Percentiles rank a stretch among this genome's conserved stretches.
phyloP scores from a whole-genome alignment of 2,329 filamentous ascomycete genomes.

The Fusarium tricinctum region DNA sequence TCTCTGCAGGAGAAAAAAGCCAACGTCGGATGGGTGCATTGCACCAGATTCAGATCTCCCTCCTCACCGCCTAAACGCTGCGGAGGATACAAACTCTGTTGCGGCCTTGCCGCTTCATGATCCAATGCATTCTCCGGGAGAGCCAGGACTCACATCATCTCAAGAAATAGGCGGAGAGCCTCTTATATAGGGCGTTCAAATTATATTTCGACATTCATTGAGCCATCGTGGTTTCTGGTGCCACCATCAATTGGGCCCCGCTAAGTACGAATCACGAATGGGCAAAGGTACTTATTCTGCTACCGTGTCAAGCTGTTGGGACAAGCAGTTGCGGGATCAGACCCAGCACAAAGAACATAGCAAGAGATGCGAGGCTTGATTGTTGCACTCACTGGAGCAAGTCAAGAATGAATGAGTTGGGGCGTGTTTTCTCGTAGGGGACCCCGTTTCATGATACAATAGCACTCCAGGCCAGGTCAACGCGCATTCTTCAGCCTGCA shows the following conservation, averaged over 20 bases:
- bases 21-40: slow-evolving; percentile 11
- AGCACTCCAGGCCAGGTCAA: slow-evolving; percentile 43
- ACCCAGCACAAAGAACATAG: slow-evolving; percentile 22
- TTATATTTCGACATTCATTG: slow-evolving; percentile 25
- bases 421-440: slow-evolving; percentile 45
- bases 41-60: background rate
- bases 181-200: slow-evolving; percentile 17
- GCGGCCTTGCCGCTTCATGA: background rate
- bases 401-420: slow-evolving; percentile 20
- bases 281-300: background rate
- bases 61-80: slow-evolving; percentile 15
- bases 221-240: slow-evolving; percentile 15
- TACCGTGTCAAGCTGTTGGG: slow-evolving; percentile 12
- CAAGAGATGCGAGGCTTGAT: slow-evolving; percentile 10
- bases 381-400: slow-evolving; percentile 14
- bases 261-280: slow-evolving; percentile 24
- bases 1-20: slow-evolving; percentile 14
- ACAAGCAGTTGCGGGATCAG: slow-evolving; percentile 37
- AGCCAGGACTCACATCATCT: slow-evolving; percentile 9
- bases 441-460: slow-evolving; percentile 30
- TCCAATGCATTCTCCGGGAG: slow-evolving; percentile 18
- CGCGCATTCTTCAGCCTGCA: slow-evolving; percentile 49
- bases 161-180: slow-evolving; percentile 16
- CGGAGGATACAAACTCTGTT: background rate
- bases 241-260: slow-evolving; percentile 32